Base-by-base conservation (phyloP, 495 filamentous ascomycete species). In the Aspergillus affinis region DNA sequence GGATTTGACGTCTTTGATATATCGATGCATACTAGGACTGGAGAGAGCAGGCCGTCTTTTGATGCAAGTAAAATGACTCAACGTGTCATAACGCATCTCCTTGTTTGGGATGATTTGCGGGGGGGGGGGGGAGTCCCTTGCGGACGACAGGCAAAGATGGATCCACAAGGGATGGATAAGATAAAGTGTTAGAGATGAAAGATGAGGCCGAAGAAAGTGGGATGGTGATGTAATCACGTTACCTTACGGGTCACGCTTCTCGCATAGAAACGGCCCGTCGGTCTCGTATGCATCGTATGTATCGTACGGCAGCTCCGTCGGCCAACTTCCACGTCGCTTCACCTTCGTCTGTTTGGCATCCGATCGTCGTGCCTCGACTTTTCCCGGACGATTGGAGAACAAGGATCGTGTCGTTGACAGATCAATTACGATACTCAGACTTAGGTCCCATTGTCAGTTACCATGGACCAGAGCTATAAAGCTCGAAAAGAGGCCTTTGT, bases 401-500 rank as follows among this genome's bases (percentile, higher is more conserved):
- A 41, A 1, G 36, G 36, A 5, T 26, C 50, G 19, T 52, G 9
- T 27, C 13, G 1, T 52, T 52, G 12, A 21, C 21, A 30, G 15
- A 1, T 26, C 50, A 12, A 7, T n/a, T 27, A 9, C 17, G 15
- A n/a, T 32, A 4, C n/a, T 52, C n/a, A n/a, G 49, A 12, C 6
- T 18, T 32, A 13, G 30, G 7, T n/a, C 6, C 10, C 20, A 7
- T 3, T 15, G 47, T 15, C 6, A 41, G 7, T 52, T 47, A 72
- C 48, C 20, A 86, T 86, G 84, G 82, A 82, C 49, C 72, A 77
- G 27, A 86, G 79, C 73, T 93, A 96, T 77, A 99, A 98, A 78
- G 82, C 87, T 54, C 82, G 86, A 53, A 99, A 98, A 72, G 92
- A 96, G 80, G 91, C 90, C 57, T 97, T 96, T 68, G 94, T 99